Evolutionary conservation across 306 rosid species (phyloP).

Genomic region (Rosa persica): DNA sequence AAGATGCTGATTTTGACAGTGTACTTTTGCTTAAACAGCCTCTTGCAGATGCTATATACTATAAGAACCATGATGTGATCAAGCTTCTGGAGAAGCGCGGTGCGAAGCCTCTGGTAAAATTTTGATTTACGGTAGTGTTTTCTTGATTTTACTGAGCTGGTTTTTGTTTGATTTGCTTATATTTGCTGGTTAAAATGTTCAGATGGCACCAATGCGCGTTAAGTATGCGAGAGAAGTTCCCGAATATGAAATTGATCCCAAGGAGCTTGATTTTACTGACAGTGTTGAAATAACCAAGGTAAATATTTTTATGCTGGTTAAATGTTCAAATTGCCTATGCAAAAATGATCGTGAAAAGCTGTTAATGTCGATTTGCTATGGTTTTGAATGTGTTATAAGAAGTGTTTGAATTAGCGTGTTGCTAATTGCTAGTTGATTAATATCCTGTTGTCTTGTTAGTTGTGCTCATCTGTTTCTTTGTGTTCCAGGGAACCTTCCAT

Average conservation of each 20-base stretch:
- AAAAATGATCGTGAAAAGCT: not conserved
- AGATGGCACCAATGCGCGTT: constrained; percentile 91
- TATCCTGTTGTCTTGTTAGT: not conserved
- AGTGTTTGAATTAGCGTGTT: not conserved
- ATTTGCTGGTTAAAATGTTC: constrained; percentile 12
- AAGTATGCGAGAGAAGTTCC: constrained; percentile 81
- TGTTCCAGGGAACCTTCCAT: constrained; percentile 78
- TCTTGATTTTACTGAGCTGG: constrained; percentile 1
- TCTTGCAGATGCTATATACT: constrained; percentile 85
- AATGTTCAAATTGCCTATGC: too few species aligned
- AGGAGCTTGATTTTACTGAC: constrained; percentile 81
- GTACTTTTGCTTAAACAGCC: constrained; percentile 57
- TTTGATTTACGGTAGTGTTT: not conserved
- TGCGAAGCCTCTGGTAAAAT: constrained; percentile 66
- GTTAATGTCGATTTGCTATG: not conserved
- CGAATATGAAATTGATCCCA: constrained; percentile 84
- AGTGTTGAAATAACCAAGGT: constrained; percentile 83
- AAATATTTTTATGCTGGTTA: not conserved
- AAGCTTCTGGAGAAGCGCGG: constrained; percentile 83
- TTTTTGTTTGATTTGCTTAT: not conserved
- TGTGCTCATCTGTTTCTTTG: not conserved
- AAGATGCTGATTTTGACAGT: not conserved
- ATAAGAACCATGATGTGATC: constrained; percentile 67
- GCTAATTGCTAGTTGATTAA: not conserved
- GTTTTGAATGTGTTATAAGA: not conserved